These are phyloP conservation scores for Powellomyces hirtus DNA, from an alignment of 192 early-diverging fungal genomes.

Conservation along the genomic window DNA sequence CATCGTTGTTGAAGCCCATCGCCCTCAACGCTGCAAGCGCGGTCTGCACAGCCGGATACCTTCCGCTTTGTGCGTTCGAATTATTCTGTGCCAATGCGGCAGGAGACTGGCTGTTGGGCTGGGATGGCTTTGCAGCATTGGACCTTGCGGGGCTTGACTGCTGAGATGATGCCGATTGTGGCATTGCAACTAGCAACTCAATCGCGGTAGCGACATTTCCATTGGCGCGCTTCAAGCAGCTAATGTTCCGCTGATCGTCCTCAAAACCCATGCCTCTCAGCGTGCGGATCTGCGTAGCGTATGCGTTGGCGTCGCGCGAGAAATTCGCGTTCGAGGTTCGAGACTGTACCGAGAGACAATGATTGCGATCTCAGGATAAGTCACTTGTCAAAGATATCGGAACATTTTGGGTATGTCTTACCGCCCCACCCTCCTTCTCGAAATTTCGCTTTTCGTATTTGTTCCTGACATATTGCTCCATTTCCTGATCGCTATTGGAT, in stretches of 20 bases:
- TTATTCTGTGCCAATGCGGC: too few relatives aligned
- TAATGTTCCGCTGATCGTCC: slow-evolving; percentile 63
- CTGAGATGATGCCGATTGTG: background rate
- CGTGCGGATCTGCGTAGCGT: slow-evolving; percentile 30
- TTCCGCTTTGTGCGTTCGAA: slow-evolving; percentile 8
- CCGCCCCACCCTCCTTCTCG: slow-evolving; percentile 27
- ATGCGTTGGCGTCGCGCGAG: slow-evolving; percentile 24
- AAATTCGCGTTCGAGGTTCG: slow-evolving; percentile 17
- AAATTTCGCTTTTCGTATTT: slow-evolving; percentile 84
- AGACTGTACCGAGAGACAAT: too few relatives aligned
- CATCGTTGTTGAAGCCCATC: slow-evolving; percentile 74
- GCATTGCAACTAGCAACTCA: slow-evolving; percentile 47
- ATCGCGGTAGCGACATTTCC: slow-evolving; percentile 76
- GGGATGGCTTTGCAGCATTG: too few relatives aligned
- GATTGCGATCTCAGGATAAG: too few relatives aligned
- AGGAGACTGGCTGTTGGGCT: too few relatives aligned
- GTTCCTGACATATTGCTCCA: slow-evolving; percentile 86
- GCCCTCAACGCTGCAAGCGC: slow-evolving; percentile 51
- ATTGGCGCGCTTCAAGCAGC: slow-evolving; percentile 65
- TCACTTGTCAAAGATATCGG: too few relatives aligned
- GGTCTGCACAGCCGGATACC: slow-evolving; percentile 16
- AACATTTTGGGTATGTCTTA: background rate
- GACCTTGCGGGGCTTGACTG: background rate
- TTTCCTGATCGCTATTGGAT: slow-evolving; percentile 41
- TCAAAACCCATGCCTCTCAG: slow-evolving; percentile 81